Conservation (phyloP, 2,329 filamentous ascomycete genomes). For the Thelonectria blattea region DNA sequence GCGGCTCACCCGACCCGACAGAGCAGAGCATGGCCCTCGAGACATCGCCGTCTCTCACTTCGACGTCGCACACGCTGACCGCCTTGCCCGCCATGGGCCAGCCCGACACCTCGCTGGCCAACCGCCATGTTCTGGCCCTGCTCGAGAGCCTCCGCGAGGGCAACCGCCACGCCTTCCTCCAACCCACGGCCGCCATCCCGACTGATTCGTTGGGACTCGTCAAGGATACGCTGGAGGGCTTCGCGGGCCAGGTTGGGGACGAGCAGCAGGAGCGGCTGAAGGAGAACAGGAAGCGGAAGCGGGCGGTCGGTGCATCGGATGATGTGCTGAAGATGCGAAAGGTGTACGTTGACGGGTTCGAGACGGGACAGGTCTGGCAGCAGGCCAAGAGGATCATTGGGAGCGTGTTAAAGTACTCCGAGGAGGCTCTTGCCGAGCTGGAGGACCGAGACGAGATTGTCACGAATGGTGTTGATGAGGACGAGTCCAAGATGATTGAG, state of each 20-base stretch:
- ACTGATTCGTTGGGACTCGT: conserved; percentile 74
- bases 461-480: conserved; percentile 39
- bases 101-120: conserved; percentile 41
- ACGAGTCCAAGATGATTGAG: conserved; percentile 33
- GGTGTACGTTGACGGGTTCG: conserved; percentile 86
- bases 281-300: conserved; percentile 79
- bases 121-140: conserved; percentile 54
- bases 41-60: conserved; percentile 66
- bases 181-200: conserved; percentile 71
- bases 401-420: conserved; percentile 57
- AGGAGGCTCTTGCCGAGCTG: conserved; percentile 54
- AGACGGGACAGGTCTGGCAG: conserved; percentile 90
- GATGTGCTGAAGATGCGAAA: conserved; percentile 77
- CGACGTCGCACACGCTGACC: conserved; percentile 68
- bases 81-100: conserved; percentile 53
- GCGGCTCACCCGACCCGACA: conserved; percentile 4
- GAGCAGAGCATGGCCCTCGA: conserved; percentile 44
- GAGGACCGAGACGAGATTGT: conserved; percentile 56
- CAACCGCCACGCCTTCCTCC: conserved; percentile 77
- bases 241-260: conserved; percentile 76
- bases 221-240: conserved; percentile 80
- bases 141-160: conserved; percentile 62
- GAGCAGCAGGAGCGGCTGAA: conserved; percentile 73
- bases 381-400: conserved; percentile 84
- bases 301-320: conserved; percentile 56